Conservation (phyloP, 2,329 filamentous ascomycete species). For the Paecilomyces dactylethromorphus region DNA sequence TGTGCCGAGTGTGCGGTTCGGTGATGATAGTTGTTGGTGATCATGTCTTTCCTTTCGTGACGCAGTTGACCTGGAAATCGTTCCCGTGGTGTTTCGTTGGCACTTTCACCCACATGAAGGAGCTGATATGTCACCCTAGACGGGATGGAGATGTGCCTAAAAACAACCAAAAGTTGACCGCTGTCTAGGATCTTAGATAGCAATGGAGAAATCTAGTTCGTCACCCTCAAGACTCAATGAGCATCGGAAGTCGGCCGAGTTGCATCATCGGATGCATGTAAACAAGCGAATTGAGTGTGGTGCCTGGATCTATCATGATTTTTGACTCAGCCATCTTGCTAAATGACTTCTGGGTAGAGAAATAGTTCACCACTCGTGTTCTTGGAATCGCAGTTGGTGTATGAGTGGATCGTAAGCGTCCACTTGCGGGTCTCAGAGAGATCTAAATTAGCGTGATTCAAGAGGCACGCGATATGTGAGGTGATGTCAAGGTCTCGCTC, state of each 20-base stretch:
- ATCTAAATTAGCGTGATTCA: background rate
- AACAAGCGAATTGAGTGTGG: background rate
- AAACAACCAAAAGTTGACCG: background rate
- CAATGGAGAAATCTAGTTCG: background rate
- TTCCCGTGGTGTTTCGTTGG: background rate
- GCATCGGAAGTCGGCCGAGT: background rate
- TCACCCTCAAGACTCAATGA: background rate
- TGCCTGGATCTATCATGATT: background rate
- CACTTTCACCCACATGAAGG: background rate
- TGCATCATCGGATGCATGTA: background rate
- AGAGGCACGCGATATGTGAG: background rate
- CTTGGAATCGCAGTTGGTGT: background rate
- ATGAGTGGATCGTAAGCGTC: background rate
- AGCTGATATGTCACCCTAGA: background rate
- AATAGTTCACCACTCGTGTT: background rate
- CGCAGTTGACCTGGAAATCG: background rate
- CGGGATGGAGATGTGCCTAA: background rate
- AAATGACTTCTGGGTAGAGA: background rate
- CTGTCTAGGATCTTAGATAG: background rate
- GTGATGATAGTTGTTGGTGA: background rate
- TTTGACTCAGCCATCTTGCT: background rate
- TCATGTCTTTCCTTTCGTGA: background rate
- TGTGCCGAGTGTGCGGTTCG: background rate
- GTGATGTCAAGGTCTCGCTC: background rate
- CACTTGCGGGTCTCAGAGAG: too few relatives aligned